A percentile compares a stretch with the other conserved stretches of the same genome.
These are phyloP conservation scores for Lentinula sp. DNA, from an alignment of 768 basidiomycete species.

Conservation along the genomic window DNA sequence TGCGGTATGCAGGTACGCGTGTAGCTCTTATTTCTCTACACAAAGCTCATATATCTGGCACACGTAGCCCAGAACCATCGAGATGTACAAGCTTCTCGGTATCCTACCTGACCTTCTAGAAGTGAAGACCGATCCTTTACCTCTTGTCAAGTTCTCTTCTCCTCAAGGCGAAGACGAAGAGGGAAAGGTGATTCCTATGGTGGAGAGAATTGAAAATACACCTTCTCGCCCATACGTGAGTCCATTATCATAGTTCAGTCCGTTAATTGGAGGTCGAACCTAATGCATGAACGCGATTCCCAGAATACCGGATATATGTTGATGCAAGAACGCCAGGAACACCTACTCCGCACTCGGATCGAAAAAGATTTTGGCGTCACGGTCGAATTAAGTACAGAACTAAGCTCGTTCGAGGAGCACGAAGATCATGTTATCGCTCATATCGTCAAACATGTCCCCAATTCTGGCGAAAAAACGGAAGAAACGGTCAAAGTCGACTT, in stretches of 20 bases:
- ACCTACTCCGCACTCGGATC: constrained; percentile 17
- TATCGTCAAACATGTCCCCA: constrained; percentile 14
- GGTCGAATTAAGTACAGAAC: constrained; percentile 18
- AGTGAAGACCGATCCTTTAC: constrained; percentile 10
- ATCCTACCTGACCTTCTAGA: constrained; percentile 15
- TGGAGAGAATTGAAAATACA: constrained; percentile 12
- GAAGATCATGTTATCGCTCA: constrained; percentile 15
- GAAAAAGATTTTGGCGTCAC: constrained; percentile 13
- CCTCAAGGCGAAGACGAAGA: constrained; percentile 10
- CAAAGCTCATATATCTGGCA: neutral
- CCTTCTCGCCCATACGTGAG: constrained; percentile 21
- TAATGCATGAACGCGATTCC: constrained; percentile 9
- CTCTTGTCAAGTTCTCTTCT: constrained; percentile 14
- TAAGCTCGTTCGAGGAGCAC: constrained; percentile 19
- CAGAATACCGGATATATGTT: constrained; percentile 19
- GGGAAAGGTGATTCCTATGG: constrained; percentile 14
- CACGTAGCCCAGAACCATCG: constrained; percentile 19
- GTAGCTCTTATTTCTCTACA: neutral
- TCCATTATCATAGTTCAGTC: neutral
- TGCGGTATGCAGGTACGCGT: constrained; percentile 16
- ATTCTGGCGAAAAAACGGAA: constrained; percentile 12
- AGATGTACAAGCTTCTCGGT: constrained; percentile 22
- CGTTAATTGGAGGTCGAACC: constrained; percentile 1
- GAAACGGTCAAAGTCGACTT: constrained; percentile 28
- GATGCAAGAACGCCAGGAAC: constrained; percentile 20